These are phyloP conservation scores for Asparagopsis taxiformis DNA, from an alignment of 31 red algal species.

Conservation along the genomic window DNA sequence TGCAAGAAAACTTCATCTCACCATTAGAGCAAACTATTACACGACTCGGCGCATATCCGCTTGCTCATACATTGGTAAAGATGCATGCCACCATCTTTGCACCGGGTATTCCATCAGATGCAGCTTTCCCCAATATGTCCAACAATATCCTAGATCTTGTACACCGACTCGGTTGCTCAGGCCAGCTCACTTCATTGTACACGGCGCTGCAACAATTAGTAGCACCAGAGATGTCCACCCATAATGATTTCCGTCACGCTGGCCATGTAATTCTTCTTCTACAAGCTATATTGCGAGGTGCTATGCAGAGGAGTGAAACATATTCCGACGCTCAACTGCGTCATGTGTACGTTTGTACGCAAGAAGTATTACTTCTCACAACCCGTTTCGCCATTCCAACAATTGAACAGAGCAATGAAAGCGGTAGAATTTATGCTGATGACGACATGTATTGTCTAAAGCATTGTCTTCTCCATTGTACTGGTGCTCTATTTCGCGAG, in stretches of 20 bases:
- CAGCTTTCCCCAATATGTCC: no score
- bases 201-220: no score
- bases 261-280: not conserved
- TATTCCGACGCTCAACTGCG: not conserved
- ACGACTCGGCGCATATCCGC: no score
- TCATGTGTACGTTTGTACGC: not conserved
- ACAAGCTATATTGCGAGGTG: not conserved
- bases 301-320: not conserved
- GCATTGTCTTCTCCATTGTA: not conserved
- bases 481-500: not conserved
- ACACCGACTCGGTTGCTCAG: no score
- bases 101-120: no score
- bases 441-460: constrained; percentile 9
- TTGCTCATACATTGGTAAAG: no score
- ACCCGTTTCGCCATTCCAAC: constrained; percentile 5
- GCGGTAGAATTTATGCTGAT: not conserved
- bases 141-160: no score
- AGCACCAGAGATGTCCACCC: no score
- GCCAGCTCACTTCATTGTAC: no score
- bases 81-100: no score
- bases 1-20: no score
- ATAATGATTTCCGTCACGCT: not conserved
- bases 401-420: not conserved
- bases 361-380: not conserved
- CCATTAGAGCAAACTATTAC: no score